These are phyloP conservation scores for Pythium graminicola DNA, from an alignment of 352 stramenopile genomes.

Conservation along the genomic window DNA sequence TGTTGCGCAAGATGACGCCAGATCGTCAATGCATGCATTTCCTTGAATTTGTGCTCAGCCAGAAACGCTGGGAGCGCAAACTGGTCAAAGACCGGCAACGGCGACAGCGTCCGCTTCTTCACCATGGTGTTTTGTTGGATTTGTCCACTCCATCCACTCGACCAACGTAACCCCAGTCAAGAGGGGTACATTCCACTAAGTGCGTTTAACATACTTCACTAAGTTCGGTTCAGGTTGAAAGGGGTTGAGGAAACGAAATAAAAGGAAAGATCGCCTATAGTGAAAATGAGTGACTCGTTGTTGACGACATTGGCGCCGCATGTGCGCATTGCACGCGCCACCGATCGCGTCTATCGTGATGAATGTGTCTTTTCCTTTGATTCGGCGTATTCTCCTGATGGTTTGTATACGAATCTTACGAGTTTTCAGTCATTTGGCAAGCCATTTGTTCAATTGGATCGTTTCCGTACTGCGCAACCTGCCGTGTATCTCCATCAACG, in stretches of 20 bases:
- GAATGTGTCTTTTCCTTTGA: conserved; percentile 98
- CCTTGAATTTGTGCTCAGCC: conserved; percentile 57
- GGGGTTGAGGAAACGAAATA: conserved; percentile 5
- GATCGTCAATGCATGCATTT: conserved; percentile 66
- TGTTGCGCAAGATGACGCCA: conserved; percentile 68
- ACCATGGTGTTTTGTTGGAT: no score
- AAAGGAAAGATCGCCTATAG: not conserved
- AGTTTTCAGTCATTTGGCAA: conserved; percentile 91
- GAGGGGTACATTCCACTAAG: conserved; percentile 14
- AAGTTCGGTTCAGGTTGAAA: not conserved
- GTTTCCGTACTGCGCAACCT: conserved; percentile 20
- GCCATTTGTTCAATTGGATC: conserved; percentile 55
- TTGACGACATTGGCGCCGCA: conserved; percentile 18
- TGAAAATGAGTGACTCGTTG: not conserved
- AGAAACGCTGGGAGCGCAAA: conserved; percentile 58
- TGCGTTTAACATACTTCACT: conserved; percentile 12
- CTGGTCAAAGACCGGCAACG: conserved; percentile 73
- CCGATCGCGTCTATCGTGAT: conserved; percentile 91
- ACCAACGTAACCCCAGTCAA: no score
- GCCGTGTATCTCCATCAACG: conserved; percentile 78
- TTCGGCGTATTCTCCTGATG: conserved; percentile 54
- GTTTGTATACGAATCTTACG: conserved; percentile 90
- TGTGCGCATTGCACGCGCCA: conserved; percentile 44
- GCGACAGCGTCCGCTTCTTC: conserved; percentile 75
- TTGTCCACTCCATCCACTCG: no score